A percentile compares a stretch with the other conserved stretches of the same genome.
These are phyloP conservation scores for Candida buenavistaensis DNA, from an alignment of 1,139 yeast species.

Conservation along the genomic window DNA sequence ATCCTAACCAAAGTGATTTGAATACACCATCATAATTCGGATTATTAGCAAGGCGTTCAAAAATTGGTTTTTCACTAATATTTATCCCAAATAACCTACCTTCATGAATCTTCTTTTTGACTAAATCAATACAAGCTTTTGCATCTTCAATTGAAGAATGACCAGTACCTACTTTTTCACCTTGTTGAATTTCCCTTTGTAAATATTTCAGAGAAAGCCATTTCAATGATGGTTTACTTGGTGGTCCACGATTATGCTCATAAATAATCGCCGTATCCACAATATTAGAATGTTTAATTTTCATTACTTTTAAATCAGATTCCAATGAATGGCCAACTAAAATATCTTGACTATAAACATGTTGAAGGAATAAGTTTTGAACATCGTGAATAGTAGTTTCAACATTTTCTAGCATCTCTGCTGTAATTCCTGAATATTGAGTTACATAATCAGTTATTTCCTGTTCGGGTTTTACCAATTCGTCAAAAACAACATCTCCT, in stretches of 20 bases:
- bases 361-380: conserved; percentile 52
- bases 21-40: conserved; percentile 20
- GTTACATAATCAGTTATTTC: conserved; percentile 80
- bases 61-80: conserved; percentile 34
- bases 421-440: conserved; percentile 82
- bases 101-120: conserved; percentile 63
- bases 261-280: conserved; percentile 67
- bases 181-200: conserved; percentile 58
- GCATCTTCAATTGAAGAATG: conserved; percentile 92
- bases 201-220: conserved; percentile 62
- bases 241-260: conserved; percentile 79
- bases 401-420: conserved; percentile 59
- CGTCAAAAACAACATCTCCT: conserved; percentile 62
- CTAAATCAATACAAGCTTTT: conserved; percentile 72
- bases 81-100: conserved; percentile 68
- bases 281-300: conserved; percentile 59
- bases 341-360: conserved; percentile 50
- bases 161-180: conserved; percentile 53
- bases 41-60: conserved; percentile 23
- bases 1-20: conserved; percentile 43
- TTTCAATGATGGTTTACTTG: conserved; percentile 73
- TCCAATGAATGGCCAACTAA: conserved; percentile 75
- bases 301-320: conserved; percentile 62
- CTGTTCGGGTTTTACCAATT: conserved; percentile 72
- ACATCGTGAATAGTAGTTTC: conserved; percentile 67